Evolutionary conservation across 2,329 filamentous ascomycete species (phyloP).

Genomic region (Shiraia bambusicola): DNA sequence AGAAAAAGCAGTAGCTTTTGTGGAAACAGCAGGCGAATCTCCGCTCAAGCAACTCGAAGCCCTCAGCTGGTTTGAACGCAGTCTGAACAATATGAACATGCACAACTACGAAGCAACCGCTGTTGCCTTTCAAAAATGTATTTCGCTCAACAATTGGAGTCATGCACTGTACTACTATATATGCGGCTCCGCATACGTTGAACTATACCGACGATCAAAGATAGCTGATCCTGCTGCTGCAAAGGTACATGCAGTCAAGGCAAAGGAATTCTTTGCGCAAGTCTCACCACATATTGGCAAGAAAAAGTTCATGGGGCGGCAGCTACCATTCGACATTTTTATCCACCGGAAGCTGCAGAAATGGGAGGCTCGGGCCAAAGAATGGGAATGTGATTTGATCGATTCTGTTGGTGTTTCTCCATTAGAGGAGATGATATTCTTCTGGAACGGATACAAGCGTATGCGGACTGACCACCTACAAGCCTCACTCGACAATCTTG

Average conservation of each 20-base stretch:
- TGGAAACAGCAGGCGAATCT: slow-evolving; percentile 61
- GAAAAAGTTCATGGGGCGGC: slow-evolving; percentile 85
- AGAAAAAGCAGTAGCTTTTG: slow-evolving; percentile 65
- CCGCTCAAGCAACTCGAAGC: slow-evolving; percentile 88
- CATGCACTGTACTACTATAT: slow-evolving; percentile 89
- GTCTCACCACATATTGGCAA: slow-evolving; percentile 75
- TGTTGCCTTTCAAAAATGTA: slow-evolving; percentile 65
- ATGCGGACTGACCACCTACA: slow-evolving; percentile 70
- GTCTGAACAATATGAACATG: slow-evolving; percentile 74
- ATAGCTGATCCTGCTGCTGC: slow-evolving; percentile 46
- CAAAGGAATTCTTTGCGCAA: slow-evolving; percentile 69
- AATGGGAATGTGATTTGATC: slow-evolving; percentile 63
- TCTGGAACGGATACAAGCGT: slow-evolving; percentile 87
- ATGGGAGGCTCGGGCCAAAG: slow-evolving; percentile 77
- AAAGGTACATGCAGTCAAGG: slow-evolving; percentile 47
- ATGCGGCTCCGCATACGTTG: slow-evolving; percentile 74
- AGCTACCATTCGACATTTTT: slow-evolving; percentile 87
- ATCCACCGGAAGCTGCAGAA: slow-evolving; percentile 80
- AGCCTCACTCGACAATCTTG: slow-evolving; percentile 62
- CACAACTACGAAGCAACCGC: slow-evolving; percentile 76
- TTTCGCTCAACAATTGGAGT: slow-evolving; percentile 75
- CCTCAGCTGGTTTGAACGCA: slow-evolving; percentile 81
- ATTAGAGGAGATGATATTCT: slow-evolving; percentile 85
- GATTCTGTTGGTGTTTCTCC: slow-evolving; percentile 83
- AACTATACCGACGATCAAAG: slow-evolving; percentile 70